Evolutionary conservation across 208 protist genomes (phyloP), one percentile per base, ranked within the genome.

Genomic region (Trypanosoma melophagium): DNA sequence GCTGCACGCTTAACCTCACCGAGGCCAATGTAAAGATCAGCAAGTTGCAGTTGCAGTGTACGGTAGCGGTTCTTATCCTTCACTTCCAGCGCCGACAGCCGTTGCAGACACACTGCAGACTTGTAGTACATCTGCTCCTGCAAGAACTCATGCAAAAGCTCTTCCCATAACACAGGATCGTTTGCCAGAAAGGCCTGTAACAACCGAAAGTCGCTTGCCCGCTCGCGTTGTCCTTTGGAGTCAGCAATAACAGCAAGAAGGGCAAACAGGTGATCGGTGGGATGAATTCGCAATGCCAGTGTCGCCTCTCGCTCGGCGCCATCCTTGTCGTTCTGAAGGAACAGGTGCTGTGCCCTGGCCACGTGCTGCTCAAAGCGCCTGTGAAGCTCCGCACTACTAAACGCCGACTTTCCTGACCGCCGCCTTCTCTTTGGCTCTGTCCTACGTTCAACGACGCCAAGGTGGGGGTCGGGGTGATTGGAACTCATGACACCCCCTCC

Each of bases 101-200:
- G 79, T 64, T 90, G 84, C 24, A 96, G 69, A 62, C 91, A 96
- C 35, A 96, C 87, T 12, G 89, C 85, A 22, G 91, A 85, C 61
- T 94, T 92, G 76, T 93, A 94, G 76, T 84, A 96, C 12, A 86
- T 61, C 68, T 92, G 80, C 66, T 94, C 72, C 21, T 74, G 76
- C 47, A 96, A 75, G 60, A 89, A 96, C 24, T 96, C 87, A 73
- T 94, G 82, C 41, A 94, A 69, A 47, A 96, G 72, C 67, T 94
- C 83, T 73, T 93, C 83, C 88, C 91, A 96, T 24, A 94, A 78
- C 17, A 84, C 75, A 52, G 76, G 69, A 73, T 94, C 87, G 16
- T 80, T 78, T 7, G 88, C 81, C 45, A 96, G 66, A 69, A 94
- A 94, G 17, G 91, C 91, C 76, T 96, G 87, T 62, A 96, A 62